Evolutionary conservation across 2,329 filamentous ascomycete genomes (phyloP), one percentile per base, ranked within the genome.

Genomic region (Helminthosporium solani): DNA sequence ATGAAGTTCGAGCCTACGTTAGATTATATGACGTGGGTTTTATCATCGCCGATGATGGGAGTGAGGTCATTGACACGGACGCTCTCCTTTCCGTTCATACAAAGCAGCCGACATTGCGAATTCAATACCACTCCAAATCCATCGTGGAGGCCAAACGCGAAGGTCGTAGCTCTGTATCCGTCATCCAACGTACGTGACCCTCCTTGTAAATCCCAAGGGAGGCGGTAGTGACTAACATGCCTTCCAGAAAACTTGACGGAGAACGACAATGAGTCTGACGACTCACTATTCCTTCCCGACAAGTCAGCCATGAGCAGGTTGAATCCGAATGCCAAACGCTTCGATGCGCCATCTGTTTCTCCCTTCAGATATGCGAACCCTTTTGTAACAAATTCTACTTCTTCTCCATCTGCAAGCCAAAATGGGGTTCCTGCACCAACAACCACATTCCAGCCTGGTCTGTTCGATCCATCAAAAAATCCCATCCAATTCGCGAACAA

Each of bases 121-220:
- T 74, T 25, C 82, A 84, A 53, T 68, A 71, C 14, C 81, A 79
- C 50, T 83, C 80, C 0, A 64, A 75, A 16, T 68, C 55, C 4
- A 70, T 79, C 40, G 82, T 85, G 14, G 82, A 85, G 59, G 67
- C 68, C 20, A 86, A 86, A 64, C 75, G 82, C 31, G 71, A 74
- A 44, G 74, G 75, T 18, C 75, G 82, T 54, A 76, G 72, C 2
- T 64, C 82, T n/a, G 75, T 77, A 18, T 78, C 81, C 7, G 67
- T 85, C 21, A 78, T 84, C 42, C 74, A 78, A 56, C 81, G 81
- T 12, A 68, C 82, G 61, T n/a, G n/a, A n/a, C 76, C 68, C 35
- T 20, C 20, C 20, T 2, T 3, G 37, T 6, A 35, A 49, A 25
- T 25, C 6, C 5, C 5, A 25, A 25, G 23, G 23, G 7, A 21